Percentiles rank a stretch among this genome's conserved stretches.
These are phyloP conservation scores for Nakazawaea sp. DNA, from an alignment of 805 yeast genomes.

Conservation along the genomic window DNA sequence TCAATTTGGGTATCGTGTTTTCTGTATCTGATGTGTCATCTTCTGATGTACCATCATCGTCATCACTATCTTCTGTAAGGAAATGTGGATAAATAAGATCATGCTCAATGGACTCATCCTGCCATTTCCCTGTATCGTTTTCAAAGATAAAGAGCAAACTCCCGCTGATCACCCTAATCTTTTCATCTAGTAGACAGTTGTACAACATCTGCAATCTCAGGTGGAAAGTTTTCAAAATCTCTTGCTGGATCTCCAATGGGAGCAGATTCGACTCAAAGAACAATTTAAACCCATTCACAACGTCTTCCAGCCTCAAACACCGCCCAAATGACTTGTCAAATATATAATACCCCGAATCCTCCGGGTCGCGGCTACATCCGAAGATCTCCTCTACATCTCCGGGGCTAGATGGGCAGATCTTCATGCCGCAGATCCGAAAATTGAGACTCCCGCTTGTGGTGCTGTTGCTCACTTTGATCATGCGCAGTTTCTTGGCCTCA, in stretches of 20 bases:
- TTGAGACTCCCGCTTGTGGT: constrained; percentile 81
- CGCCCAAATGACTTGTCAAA: constrained; percentile 74
- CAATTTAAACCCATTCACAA: constrained; percentile 35
- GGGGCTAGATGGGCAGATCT: constrained; percentile 26
- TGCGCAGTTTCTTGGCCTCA: constrained; percentile 53
- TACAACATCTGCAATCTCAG: constrained; percentile 61
- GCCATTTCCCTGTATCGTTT: constrained; percentile 53
- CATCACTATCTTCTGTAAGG: constrained; percentile 21
- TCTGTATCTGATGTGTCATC: constrained; percentile 22
- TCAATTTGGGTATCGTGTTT: constrained; percentile 29
- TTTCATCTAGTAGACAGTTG: constrained; percentile 55
- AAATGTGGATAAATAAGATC: constrained; percentile 19
- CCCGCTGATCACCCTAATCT: constrained; percentile 62
- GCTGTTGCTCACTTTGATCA: constrained; percentile 51
- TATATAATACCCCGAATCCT: constrained; percentile 34
- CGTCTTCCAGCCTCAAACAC: constrained; percentile 33
- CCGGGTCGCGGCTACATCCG: too few relatives aligned
- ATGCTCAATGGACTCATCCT: constrained; percentile 32
- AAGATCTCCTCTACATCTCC: background rate
- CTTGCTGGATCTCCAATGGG: constrained; percentile 22
- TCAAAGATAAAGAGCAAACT: constrained; percentile 73
- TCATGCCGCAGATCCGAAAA: constrained; percentile 88
- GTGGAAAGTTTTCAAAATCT: constrained; percentile 38
- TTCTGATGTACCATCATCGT: constrained; percentile 25
- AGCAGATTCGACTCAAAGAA: constrained; percentile 35